A percentile compares a stretch with the other conserved stretches of the same genome.
Conservation (phyloP, 352 stramenopile species). For the Globisporangium cystogenes region DNA sequence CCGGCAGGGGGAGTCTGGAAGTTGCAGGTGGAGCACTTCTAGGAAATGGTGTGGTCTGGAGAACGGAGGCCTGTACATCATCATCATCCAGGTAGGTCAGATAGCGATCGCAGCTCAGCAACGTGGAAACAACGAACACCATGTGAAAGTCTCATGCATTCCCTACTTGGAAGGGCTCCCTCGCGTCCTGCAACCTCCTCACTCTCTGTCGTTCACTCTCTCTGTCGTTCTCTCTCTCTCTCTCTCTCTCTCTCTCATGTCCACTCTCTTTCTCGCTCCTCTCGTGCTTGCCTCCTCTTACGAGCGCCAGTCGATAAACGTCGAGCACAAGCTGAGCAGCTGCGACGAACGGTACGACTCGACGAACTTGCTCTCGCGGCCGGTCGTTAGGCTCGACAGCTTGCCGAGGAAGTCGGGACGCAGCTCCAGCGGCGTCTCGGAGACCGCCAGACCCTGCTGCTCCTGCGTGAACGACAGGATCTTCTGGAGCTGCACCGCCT, state of each 20-base stretch:
- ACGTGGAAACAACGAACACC: background rate
- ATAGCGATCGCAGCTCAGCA: background rate
- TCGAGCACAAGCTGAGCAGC: slow-evolving; percentile 47
- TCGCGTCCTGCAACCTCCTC: background rate
- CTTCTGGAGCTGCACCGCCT: slow-evolving; percentile 44
- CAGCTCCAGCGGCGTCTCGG: slow-evolving; percentile 32
- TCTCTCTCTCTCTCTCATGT: background rate
- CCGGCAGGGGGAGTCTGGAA: slow-evolving; percentile 28
- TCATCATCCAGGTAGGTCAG: background rate
- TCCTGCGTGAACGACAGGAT: slow-evolving; percentile 45
- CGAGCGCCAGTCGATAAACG: slow-evolving; percentile 56
- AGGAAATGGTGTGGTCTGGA: too few relatives aligned
- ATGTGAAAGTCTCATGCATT: background rate
- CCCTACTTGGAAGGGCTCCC: too few relatives aligned
- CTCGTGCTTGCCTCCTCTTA: slow-evolving; percentile 11
- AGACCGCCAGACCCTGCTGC: slow-evolving; percentile 18
- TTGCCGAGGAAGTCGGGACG: slow-evolving; percentile 38
- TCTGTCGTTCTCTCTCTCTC: background rate
- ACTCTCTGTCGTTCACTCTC: background rate
- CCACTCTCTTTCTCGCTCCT: background rate
- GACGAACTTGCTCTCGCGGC: slow-evolving; percentile 44
- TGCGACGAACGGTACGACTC: slow-evolving; percentile 52
- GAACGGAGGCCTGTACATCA: too few relatives aligned
- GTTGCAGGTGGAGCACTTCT: slow-evolving; percentile 47
- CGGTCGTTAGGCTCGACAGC: slow-evolving; percentile 32